A percentile compares a stretch with the other conserved stretches of the same genome.
Evolutionary conservation across 1,284 basidiomycete genomes (phyloP).

Genomic region (Naganishia liquefaciens): DNA sequence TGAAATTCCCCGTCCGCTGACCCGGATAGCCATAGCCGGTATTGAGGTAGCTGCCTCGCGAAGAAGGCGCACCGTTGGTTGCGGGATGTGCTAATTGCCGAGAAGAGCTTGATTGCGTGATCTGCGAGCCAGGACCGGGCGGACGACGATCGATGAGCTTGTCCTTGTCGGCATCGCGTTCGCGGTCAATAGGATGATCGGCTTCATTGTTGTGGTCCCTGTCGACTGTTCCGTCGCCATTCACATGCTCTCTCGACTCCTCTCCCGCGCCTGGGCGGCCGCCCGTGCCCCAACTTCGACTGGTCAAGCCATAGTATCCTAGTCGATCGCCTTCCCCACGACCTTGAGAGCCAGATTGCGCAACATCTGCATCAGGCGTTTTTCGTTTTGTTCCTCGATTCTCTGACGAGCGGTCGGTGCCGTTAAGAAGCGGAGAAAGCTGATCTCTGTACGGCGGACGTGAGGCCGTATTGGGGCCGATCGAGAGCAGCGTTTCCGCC

Average conservation of each 20-base stretch:
- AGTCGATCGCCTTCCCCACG: constrained; percentile 11
- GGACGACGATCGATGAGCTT: constrained; percentile 26
- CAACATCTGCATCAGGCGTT: constrained; percentile 13
- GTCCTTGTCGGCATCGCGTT: constrained; percentile 21
- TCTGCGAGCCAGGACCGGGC: constrained; percentile 22
- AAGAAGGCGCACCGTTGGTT: constrained; percentile 5
- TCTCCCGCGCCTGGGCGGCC: neutral
- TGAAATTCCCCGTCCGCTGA: constrained; percentile 22
- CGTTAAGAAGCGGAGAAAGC: constrained; percentile 25
- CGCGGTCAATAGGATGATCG: constrained; percentile 1
- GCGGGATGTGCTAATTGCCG: constrained; percentile 10
- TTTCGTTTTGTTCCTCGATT: constrained; percentile 8
- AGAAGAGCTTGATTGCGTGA: constrained; percentile 7
- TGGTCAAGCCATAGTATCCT: constrained; percentile 12
- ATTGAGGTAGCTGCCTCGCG: constrained; percentile 18
- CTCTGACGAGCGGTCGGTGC: neutral
- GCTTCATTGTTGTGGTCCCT: constrained; percentile 3
- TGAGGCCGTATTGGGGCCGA: constrained; percentile 44
- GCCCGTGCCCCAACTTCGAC: constrained; percentile 17
- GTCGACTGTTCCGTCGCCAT: neutral
- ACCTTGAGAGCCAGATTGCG: neutral
- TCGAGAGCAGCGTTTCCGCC: constrained; percentile 51
- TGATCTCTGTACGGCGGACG: constrained; percentile 15
- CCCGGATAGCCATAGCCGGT: constrained; percentile 21
- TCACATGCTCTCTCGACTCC: neutral